Evolutionary conservation across 345 rosid species (phyloP).

Genomic region (Cardamine occulta): DNA sequence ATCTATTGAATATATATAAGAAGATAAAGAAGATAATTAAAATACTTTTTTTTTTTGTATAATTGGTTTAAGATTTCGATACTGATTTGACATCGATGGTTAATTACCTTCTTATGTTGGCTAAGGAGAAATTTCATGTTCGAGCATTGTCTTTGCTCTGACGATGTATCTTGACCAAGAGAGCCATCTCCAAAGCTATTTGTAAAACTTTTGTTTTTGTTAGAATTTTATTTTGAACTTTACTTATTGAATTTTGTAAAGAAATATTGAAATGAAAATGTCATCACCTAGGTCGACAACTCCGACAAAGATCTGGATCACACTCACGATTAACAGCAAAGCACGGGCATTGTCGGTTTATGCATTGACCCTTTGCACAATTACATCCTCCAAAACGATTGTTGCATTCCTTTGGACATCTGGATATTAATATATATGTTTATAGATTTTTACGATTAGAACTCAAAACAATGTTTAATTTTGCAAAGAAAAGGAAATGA

Average conservation of each 20-base stretch:
- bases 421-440: slow-evolving; percentile 20
- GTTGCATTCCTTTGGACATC: slow-evolving; percentile 84
- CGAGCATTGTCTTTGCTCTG: slow-evolving; percentile 76
- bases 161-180: slow-evolving; percentile 59
- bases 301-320: slow-evolving; percentile 94
- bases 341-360: slow-evolving; percentile 91
- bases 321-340: slow-evolving; percentile 94
- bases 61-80: neutral
- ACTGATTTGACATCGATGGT: slow-evolving; percentile 19
- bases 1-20: slow-evolving; percentile 60
- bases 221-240: neutral
- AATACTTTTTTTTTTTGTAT: neutral
- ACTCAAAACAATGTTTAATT: neutral
- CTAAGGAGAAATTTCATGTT: slow-evolving; percentile 85
- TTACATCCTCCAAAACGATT: slow-evolving; percentile 91
- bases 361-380: slow-evolving; percentile 89
- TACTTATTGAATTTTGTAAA: neutral
- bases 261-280: neutral
- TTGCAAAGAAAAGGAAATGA: slow-evolving; percentile 13
- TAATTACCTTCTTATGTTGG: slow-evolving; percentile 74
- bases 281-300: slow-evolving; percentile 83
- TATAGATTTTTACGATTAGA: neutral
- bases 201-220: neutral
- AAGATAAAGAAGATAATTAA: neutral
- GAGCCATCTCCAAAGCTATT: slow-evolving; percentile 85